Evolutionary conservation across 805 yeast genomes (phyloP).

Genomic region (Ogataea neopini): DNA sequence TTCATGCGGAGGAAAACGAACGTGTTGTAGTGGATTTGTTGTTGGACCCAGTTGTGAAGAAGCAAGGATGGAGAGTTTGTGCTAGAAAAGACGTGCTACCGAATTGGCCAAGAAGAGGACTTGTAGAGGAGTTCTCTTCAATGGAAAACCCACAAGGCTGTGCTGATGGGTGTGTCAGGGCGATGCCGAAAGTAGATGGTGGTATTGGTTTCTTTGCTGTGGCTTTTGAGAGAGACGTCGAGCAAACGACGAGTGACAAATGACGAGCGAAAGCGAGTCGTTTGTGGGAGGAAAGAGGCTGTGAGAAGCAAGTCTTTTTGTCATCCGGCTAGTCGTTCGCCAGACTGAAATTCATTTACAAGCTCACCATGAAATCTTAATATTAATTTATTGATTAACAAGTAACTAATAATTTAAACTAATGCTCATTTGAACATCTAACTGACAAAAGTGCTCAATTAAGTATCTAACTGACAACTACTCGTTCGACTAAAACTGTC

Average conservation of each 20-base stretch:
- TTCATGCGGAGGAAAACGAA: constrained; percentile 93
- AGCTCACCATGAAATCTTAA: too few species aligned
- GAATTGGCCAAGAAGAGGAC: constrained; percentile 84
- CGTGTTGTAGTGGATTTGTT: constrained; percentile 81
- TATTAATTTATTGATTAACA: too few species aligned
- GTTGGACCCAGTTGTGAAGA: constrained; percentile 60
- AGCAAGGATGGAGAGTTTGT: constrained; percentile 74
- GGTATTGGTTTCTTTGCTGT: constrained; percentile 99
- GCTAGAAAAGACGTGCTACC: constrained; percentile 68
- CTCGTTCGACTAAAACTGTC: too few species aligned
- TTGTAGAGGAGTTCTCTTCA: constrained; percentile 63
- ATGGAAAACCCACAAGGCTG: constrained; percentile 48
- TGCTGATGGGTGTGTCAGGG: constrained; percentile 87
- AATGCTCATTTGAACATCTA: too few species aligned
- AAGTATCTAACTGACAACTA: not conserved
- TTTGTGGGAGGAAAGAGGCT: too few species aligned
- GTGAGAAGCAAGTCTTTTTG: too few species aligned
- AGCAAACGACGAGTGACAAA: too few species aligned
- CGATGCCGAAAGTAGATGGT: constrained; percentile 85
- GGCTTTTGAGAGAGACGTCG: constrained; percentile 66
- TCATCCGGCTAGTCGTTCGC: too few species aligned
- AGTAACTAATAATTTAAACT: too few species aligned
- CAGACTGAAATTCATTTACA: too few species aligned
- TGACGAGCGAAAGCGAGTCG: too few species aligned
- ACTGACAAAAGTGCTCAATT: too few species aligned